Evolutionary conservation across 1,284 basidiomycete genomes (phyloP), one percentile per base, ranked within the genome.

Genomic region (Austroboletus olivaceoglutinosus): DNA sequence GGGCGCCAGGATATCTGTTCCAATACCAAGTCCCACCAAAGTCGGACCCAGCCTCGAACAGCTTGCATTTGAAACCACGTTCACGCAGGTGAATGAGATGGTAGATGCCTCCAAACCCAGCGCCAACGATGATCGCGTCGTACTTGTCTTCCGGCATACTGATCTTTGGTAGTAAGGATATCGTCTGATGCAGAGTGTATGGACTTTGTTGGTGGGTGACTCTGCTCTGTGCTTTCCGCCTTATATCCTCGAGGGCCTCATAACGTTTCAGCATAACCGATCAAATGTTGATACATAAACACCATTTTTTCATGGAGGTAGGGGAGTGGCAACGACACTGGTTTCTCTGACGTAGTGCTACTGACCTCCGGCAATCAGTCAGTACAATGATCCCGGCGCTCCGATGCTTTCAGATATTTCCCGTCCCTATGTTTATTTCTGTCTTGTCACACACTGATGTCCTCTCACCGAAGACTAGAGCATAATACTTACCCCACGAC

Each of bases 1-100:
- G 56, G 1, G 58, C 58, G 0, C 58, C 60, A 1, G 58, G 60
- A 30, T 60, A 62, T 15, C 16, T 55, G 50, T 58, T 62, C 58
- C 58, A 62, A 31, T 48, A 21, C 58, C 58, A 58, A 4, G 44
- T 43, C 8, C 57, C 57, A 10, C 60, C 60, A 0, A 60, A 43
- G 23, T 60, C 54, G 0, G 60, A 60, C 1, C 45, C 58, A 9
- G 54, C 51, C 0, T 60, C 58, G 37, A 60, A 43, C 12, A 55
- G 13, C 3, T 10, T 43, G 48, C 58, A 62, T 12, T 34, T 44
- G 33, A 62, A 22, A 4, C 60, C 59, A 4, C 52, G 45, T 19
- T 48, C 7, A 31, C 58, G 47, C 12, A 62, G 10, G 19, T 40
- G 41, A 9, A 58, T 46, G 2, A 60, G 45, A 1, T 57, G 53